A percentile compares a stretch with the other conserved stretches of the same genome.
Evolutionary conservation across 306 rosid species (phyloP).

Genomic region (Dryas drummondii): DNA sequence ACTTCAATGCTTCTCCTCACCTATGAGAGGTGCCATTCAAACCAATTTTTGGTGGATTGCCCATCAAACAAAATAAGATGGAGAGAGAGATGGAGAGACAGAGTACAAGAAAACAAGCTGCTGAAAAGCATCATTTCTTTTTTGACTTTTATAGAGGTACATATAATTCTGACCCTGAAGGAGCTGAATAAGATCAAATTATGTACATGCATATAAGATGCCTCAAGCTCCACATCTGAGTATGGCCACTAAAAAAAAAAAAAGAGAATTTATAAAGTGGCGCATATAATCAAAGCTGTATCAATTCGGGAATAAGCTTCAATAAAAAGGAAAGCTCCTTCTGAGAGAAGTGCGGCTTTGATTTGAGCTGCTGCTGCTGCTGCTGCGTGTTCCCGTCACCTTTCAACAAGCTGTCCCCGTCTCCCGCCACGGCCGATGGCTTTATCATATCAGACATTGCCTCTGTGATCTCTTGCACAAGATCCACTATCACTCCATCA

Average conservation of each 20-base stretch:
- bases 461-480: conserved; percentile 74
- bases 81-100: background rate
- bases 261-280: background rate
- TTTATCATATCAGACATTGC: conserved; percentile 56
- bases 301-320: conserved; percentile 79
- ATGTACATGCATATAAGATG: conserved; percentile 14
- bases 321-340: conserved; percentile 72
- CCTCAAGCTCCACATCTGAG: conserved; percentile 4
- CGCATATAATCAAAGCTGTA: conserved; percentile 33
- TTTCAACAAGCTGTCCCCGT: conserved; percentile 39
- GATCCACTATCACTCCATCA: conserved; percentile 87
- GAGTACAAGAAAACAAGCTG: background rate
- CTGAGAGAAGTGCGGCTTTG: conserved; percentile 75
- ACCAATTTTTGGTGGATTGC: too few relatives aligned
- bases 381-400: conserved; percentile 22
- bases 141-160: background rate
- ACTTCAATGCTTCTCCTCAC: too few relatives aligned
- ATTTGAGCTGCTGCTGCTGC: conserved; percentile 23
- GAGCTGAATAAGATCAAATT: background rate
- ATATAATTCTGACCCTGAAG: background rate
- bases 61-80: too few relatives aligned
- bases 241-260: background rate
- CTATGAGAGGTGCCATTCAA: too few relatives aligned
- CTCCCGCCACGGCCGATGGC: conserved; percentile 38
- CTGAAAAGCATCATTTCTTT: background rate